A percentile compares a stretch with the other conserved stretches of the same genome.
phyloP scores from a whole-genome alignment of 129 eudicot genomes.

The Ambrosia artemisiifolia region DNA sequence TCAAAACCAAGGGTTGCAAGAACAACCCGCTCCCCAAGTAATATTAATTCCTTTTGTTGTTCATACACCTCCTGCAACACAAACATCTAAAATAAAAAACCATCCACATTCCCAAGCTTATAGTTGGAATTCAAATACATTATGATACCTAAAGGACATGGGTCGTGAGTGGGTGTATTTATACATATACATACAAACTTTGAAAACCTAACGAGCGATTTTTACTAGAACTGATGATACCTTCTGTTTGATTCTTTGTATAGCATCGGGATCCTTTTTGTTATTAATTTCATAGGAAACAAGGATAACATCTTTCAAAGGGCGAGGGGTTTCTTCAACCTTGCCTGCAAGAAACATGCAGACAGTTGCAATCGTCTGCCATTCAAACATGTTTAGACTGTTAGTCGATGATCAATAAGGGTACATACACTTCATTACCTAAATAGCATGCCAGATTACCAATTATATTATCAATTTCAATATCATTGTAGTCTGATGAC shows the following conservation, averaged over 20 bases:
- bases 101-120: background rate
- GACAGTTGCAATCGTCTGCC: slow-evolving; percentile 92
- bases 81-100: background rate
- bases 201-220: background rate
- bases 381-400: slow-evolving; percentile 20
- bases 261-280: slow-evolving; percentile 88
- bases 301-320: slow-evolving; percentile 83
- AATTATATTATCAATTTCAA: too few species aligned
- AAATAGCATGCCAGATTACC: background rate
- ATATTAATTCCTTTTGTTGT: slow-evolving; percentile 85
- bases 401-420: background rate
- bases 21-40: slow-evolving; percentile 80
- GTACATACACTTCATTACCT: background rate
- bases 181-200: background rate
- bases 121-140: background rate
- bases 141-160: background rate
- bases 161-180: too few species aligned
- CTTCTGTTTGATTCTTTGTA: slow-evolving; percentile 95
- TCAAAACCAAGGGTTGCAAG: slow-evolving; percentile 89
- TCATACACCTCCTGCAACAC: slow-evolving; percentile 86
- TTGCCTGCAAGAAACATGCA: slow-evolving; percentile 99
- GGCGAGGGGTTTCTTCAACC: slow-evolving; percentile 99
- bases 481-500: too few species aligned
- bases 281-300: slow-evolving; percentile 89
- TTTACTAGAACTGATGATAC: slow-evolving; percentile 29